These are phyloP conservation scores for Clausena lansium DNA, from an alignment of 345 rosid genomes.

Conservation along the genomic window DNA sequence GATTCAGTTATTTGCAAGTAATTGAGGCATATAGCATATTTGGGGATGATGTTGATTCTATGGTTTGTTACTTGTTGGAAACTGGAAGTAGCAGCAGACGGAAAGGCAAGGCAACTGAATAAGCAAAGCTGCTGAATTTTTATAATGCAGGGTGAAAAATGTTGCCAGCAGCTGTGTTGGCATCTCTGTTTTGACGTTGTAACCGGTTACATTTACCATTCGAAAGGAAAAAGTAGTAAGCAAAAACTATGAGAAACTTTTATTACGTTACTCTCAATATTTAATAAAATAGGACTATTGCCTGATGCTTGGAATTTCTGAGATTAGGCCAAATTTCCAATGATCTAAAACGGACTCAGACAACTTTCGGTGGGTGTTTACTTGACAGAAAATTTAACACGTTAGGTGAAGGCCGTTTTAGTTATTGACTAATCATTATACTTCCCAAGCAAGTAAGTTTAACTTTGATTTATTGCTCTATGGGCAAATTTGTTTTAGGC, in stretches of 20 bases:
- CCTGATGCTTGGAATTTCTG: not conserved
- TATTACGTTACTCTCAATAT: not conserved
- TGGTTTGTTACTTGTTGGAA: constrained; percentile 87
- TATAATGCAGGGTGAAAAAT: not conserved
- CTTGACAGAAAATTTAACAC: too few species aligned
- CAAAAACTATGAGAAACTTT: not conserved
- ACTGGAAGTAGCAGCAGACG: constrained; percentile 69
- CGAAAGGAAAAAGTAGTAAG: not conserved
- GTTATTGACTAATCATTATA: too few species aligned
- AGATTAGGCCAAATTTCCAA: too few species aligned
- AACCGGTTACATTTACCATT: constrained; percentile 6
- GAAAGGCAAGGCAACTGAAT: constrained; percentile 88
- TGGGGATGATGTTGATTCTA: constrained; percentile 93
- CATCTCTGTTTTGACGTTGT: not conserved
- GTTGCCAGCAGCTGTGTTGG: not conserved
- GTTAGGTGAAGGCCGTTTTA: too few species aligned
- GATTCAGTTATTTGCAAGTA: constrained; percentile 85
- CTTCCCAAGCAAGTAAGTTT: too few species aligned
- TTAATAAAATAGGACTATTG: not conserved
- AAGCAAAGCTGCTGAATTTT: not conserved
- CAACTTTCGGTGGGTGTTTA: too few species aligned
- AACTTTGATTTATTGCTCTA: too few species aligned
- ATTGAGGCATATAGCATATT: constrained; percentile 91
- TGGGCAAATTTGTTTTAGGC: too few species aligned
- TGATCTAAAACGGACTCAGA: too few species aligned